Evolutionary conservation across 805 yeast species (phyloP), one percentile per base, ranked within the genome.

Genomic region (Suhomyces sp.): DNA sequence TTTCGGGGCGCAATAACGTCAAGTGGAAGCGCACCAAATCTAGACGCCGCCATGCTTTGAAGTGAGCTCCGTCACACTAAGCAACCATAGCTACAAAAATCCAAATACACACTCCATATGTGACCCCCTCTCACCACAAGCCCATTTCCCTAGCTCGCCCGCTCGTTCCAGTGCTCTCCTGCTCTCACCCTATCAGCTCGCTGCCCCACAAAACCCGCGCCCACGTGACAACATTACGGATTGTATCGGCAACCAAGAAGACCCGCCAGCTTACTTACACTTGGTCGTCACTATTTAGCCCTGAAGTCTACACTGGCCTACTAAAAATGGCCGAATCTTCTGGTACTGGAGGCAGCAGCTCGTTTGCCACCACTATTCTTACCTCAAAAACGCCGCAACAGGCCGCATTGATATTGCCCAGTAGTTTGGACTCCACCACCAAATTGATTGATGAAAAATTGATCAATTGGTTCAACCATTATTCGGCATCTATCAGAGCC

Each of bases 311-410:
- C 17, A 27, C 31, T 6, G n/a, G 25, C 4, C 25, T 24, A 24
- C 6, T 24, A 5, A 22, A n/a, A 12, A 41, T 41, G 44, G 25
- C 44, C 6, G 44, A 46, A 35, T 46, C 24, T 20, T 22, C 39
- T 35, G 31, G 29, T 35, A 13, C 21, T 15, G 29, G 22, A 9
- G 48, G 48, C 21, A 33, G 22, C 41, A 9, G 22, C 4, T 31
- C 27, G 17, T 46, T 46, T 41, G 60, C 66, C 46, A 73, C 78
- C 8, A 58, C 75, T 21, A 71, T 75, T 25, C 64, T 75, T 54
- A 75, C 79, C 6, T 64, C 74, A 46, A 73, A 72, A 62, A 55
- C 74, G 3, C 79, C 79, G 12, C 65, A 65, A 46, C 75, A 74
- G 51, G 75, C 76, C 29, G 73, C 77, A 22, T 58, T 62, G 25